Conservation (phyloP, 2,329 filamentous ascomycete genomes). For the Colletotrichum scovillei region DNA sequence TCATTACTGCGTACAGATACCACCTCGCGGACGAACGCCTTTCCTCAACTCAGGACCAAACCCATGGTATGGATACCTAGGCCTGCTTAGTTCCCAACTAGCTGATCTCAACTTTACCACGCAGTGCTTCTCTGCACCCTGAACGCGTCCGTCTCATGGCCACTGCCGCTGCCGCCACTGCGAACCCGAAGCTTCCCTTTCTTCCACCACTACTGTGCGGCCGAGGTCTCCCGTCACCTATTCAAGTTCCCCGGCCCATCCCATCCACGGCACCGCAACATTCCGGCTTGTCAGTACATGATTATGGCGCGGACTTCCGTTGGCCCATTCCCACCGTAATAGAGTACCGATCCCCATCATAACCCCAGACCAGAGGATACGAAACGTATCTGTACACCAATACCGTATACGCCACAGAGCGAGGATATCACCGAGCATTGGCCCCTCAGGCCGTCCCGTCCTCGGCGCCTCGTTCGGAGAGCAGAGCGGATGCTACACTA, state of each 20-base stretch:
- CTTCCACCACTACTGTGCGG: neutral
- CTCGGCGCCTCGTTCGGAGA: conserved; percentile 26
- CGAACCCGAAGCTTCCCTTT: conserved; percentile 19
- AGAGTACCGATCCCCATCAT: conserved; percentile 9
- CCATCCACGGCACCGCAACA: neutral
- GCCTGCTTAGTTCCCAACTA: neutral
- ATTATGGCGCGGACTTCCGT: conserved; percentile 22
- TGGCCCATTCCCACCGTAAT: conserved; percentile 17
- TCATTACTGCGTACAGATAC: neutral
- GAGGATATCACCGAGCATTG: conserved; percentile 24
- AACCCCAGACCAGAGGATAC: neutral
- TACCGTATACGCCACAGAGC: neutral
- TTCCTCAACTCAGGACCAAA: conserved; percentile 1
- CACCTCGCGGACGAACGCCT: neutral
- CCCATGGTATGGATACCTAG: neutral
- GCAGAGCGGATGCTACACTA: conserved; percentile 31
- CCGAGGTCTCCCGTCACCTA: neutral
- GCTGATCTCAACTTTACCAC: neutral
- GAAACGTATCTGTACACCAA: neutral
- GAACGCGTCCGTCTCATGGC: neutral
- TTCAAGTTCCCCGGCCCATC: neutral
- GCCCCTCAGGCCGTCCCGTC: conserved; percentile 30
- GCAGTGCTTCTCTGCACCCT: conserved; percentile 12
- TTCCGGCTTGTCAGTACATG: neutral
- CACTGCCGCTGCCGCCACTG: conserved; percentile 4